Base-by-base conservation (phyloP, 768 basidiomycete species). In the Boletus coccyginus region DNA sequence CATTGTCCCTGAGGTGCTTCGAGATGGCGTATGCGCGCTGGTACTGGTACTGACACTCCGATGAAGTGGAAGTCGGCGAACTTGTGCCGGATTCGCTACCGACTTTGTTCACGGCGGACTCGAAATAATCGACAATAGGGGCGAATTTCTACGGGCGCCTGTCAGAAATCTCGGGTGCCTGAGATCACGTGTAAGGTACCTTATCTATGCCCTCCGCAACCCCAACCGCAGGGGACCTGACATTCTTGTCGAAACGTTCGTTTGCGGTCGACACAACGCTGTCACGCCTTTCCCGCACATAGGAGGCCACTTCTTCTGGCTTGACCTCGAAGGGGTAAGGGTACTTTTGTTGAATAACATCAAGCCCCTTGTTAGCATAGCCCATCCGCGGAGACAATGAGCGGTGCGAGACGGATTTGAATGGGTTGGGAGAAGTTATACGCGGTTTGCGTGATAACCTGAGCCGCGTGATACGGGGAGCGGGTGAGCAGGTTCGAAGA, bases 261-360 rank as follows among this genome's bases (percentile, higher is more conserved):
- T 79, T 81, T 31, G 84, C 84, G 33, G 68, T 65, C 16, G 80
- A 74, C 7, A 81, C 77, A 42, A 82, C 81, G 64, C 69, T 79
- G 59, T 87, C 79, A 46, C 77, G 80, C 55, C 77, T 75, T 56
- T 83, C 77, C 62, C 80, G 83, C 39, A 90, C 77, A 57, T 81
- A 83, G 12, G 74, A 77, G 32, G 76, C 76, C 21, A 93, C 81
- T 3, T 92, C 89, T 63, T 87, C 87, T 4, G 89, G 86, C 64
- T 83, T 82, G 17, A 82, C 82, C 57, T 83, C 77, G 79, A 92
- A 93, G 6, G 89, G 82, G 66, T 85, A 87, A 13, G 90, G 91
- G 67, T 85, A 90, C 50, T 82, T 81, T 52, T 80, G 77, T 75
- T 91, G 79, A 52, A 92, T 87, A 19, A 70, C 83, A 66, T 92